phyloP scores from a whole-genome alignment of 768 basidiomycete species.

The Lactarius sp. region DNA sequence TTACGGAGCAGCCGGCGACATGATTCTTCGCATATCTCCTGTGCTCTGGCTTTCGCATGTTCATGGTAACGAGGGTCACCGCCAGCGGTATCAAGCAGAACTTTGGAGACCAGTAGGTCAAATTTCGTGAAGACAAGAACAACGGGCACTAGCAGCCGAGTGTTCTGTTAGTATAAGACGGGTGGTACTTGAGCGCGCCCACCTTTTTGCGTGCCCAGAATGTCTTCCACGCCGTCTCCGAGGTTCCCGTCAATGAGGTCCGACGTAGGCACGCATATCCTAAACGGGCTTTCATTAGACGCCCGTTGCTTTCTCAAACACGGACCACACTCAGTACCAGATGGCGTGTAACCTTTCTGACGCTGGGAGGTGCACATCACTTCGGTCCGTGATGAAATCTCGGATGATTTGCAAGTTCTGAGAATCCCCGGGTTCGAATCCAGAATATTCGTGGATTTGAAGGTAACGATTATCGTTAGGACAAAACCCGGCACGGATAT shows the following conservation, averaged over 20 bases:
- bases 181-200: neutral
- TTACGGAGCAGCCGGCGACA: neutral
- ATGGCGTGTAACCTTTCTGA: slow-evolving; percentile 15
- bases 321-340: neutral
- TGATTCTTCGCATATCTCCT: neutral
- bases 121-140: slow-evolving; percentile 6
- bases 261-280: slow-evolving; percentile 9
- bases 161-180: neutral
- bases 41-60: neutral
- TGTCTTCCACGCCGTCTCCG: neutral
- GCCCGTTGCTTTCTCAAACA: neutral
- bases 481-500: neutral
- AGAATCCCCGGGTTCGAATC: neutral
- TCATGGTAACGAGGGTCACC: neutral
- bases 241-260: neutral
- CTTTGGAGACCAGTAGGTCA: neutral
- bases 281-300: neutral
- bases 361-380: neutral
- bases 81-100: neutral
- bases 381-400: neutral
- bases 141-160: slow-evolving; percentile 3
- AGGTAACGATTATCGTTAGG: neutral
- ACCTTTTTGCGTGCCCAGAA: slow-evolving; percentile 6
- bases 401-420: neutral
- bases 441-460: neutral